These are phyloP conservation scores for Solanum tacnaense DNA, from an alignment of 257 asterid genomes.

Conservation along the genomic window DNA sequence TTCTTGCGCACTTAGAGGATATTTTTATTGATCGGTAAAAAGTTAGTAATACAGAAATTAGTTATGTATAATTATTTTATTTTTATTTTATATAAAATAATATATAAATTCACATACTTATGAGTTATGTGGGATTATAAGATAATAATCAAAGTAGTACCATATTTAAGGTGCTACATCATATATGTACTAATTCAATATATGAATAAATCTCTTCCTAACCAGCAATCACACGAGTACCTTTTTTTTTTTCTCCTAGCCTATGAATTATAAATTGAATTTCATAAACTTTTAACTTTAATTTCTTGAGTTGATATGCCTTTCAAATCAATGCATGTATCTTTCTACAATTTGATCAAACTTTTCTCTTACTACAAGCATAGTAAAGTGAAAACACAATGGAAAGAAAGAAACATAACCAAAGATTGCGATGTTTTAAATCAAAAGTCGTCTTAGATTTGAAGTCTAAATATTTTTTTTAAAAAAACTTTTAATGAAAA, in stretches of 20 bases:
- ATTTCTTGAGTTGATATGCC: background rate
- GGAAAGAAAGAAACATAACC: background rate
- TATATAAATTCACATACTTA: too few species aligned
- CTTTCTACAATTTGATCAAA: background rate
- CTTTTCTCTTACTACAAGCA: background rate
- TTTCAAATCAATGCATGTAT: background rate
- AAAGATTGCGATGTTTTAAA: background rate
- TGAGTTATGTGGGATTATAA: background rate
- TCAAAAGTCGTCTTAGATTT: too few species aligned
- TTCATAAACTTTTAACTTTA: background rate
- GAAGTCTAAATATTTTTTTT: background rate
- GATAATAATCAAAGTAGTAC: too few species aligned
- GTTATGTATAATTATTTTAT: too few species aligned
- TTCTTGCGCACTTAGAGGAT: too few species aligned
- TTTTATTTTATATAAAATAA: too few species aligned
- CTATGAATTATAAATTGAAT: background rate
- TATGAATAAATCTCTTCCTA: too few species aligned
- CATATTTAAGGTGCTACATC: background rate
- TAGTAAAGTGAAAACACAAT: background rate
- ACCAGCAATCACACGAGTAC: background rate
- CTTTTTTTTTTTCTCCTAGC: background rate
- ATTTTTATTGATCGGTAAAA: too few species aligned
- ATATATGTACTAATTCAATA: too few species aligned
- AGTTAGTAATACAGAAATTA: background rate
- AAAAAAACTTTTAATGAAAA: background rate